Evolutionary conservation across 2,329 filamentous ascomycete genomes (phyloP).

Genomic region (Huntiella omanensis): DNA sequence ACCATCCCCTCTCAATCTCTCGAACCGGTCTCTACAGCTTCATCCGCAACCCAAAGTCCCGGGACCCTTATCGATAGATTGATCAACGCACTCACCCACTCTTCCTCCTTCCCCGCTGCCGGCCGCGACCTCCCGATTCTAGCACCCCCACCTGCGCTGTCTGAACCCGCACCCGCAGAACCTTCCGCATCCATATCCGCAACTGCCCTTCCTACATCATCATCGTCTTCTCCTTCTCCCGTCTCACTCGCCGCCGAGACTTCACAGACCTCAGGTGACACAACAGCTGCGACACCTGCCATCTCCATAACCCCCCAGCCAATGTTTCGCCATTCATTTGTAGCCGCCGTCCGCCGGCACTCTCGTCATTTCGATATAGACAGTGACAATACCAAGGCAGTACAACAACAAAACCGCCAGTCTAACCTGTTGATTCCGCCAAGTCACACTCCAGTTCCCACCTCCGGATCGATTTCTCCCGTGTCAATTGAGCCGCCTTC

Average conservation of each 20-base stretch:
- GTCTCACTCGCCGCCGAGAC: not conserved
- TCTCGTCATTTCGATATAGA: not conserved
- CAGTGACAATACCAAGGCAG: not conserved
- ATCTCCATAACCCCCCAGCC: not conserved
- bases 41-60: no score
- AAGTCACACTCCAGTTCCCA: not conserved
- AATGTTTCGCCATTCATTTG: no score
- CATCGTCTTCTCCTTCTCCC: not conserved
- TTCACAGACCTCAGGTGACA: not conserved
- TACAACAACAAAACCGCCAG: no score
- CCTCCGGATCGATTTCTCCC: not conserved
- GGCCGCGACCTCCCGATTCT: no score
- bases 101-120: no score
- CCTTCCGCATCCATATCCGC: not conserved
- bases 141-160: no score
- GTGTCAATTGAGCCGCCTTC: constrained; percentile 4
- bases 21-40: no score
- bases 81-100: no score
- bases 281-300: not conserved
- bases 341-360: not conserved
- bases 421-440: not conserved
- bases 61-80: no score
- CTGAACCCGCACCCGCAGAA: no score
- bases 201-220: not conserved
- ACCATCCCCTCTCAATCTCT: no score